These are phyloP conservation scores for Diaporthe nobilis DNA, from an alignment of 2,329 filamentous ascomycete genomes.

Conservation along the genomic window DNA sequence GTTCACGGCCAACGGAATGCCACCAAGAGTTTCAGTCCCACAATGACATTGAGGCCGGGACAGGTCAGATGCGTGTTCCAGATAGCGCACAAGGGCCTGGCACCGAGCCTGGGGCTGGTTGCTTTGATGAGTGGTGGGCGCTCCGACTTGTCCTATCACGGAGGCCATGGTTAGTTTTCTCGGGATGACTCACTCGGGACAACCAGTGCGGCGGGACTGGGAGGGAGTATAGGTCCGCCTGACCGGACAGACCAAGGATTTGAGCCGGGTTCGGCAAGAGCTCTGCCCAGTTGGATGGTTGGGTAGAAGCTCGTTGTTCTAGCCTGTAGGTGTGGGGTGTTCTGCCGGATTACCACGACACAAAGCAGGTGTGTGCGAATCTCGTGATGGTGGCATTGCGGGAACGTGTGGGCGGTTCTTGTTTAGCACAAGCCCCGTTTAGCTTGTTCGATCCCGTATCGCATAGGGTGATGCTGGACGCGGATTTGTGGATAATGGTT, in stretches of 20 bases:
- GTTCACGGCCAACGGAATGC: not conserved
- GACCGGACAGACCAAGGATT: not conserved
- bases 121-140: not conserved
- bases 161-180: not conserved
- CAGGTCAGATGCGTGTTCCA: not conserved
- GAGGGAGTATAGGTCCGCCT: not conserved
- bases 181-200: conserved; percentile 32
- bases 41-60: not conserved
- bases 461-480: not conserved
- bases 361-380: not conserved
- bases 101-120: not conserved
- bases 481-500: not conserved
- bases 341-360: not conserved
- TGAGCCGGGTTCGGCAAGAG: not conserved
- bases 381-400: conserved; percentile 13
- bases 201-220: not conserved
- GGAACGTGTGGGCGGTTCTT: not conserved
- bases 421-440: not conserved
- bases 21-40: not conserved
- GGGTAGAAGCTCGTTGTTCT: not conserved
- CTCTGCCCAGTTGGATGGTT: not conserved
- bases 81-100: not conserved
- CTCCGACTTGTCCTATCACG: conserved; percentile 9
- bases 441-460: not conserved
- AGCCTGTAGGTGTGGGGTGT: not conserved